Conservation (phyloP, 257 asterid species). For the Nicotiana undulata region DNA sequence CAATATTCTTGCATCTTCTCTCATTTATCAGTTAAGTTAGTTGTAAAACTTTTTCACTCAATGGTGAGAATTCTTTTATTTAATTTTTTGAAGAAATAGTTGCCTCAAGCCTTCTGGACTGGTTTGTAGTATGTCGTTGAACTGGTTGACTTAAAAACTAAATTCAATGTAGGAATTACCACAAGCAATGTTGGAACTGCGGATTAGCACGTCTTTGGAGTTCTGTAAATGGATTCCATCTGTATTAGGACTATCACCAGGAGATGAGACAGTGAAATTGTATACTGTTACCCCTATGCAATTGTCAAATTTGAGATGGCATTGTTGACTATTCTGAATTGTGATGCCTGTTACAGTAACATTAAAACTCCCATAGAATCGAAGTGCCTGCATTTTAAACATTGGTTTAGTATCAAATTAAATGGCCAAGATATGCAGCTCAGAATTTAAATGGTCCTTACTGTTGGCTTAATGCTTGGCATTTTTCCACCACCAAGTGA, state of each 20-base stretch:
- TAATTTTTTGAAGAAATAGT: not conserved
- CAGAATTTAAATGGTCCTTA: slow-evolving; percentile 26
- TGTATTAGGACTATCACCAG: slow-evolving; percentile 88
- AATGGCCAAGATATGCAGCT: not conserved
- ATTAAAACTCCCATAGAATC: slow-evolving; percentile 79
- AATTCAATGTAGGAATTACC: slow-evolving; percentile 34
- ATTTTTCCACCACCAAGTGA: slow-evolving; percentile 45
- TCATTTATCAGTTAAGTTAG: not conserved
- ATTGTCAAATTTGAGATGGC: slow-evolving; percentile 79
- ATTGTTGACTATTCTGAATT: slow-evolving; percentile 72
- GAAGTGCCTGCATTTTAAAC: slow-evolving; percentile 48
- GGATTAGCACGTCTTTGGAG: slow-evolving; percentile 75
- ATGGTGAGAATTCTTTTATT: not conserved
- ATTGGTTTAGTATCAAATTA: not conserved
- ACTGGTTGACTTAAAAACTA: not conserved
- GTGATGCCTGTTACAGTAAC: slow-evolving; percentile 79
- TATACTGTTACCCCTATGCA: slow-evolving; percentile 70
- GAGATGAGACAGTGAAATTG: slow-evolving; percentile 60
- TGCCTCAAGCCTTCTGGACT: slow-evolving; percentile 8
- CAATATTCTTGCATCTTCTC: slow-evolving; percentile 15
- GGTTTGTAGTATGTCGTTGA: slow-evolving; percentile 11
- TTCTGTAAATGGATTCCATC: slow-evolving; percentile 92
- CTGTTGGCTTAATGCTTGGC: slow-evolving; percentile 90
- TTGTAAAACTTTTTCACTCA: not conserved
- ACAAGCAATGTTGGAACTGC: slow-evolving; percentile 54